Evolutionary conservation across 768 basidiomycete genomes (phyloP), one percentile per base, ranked within the genome.

Genomic region (Pisolithus tinctorius): DNA sequence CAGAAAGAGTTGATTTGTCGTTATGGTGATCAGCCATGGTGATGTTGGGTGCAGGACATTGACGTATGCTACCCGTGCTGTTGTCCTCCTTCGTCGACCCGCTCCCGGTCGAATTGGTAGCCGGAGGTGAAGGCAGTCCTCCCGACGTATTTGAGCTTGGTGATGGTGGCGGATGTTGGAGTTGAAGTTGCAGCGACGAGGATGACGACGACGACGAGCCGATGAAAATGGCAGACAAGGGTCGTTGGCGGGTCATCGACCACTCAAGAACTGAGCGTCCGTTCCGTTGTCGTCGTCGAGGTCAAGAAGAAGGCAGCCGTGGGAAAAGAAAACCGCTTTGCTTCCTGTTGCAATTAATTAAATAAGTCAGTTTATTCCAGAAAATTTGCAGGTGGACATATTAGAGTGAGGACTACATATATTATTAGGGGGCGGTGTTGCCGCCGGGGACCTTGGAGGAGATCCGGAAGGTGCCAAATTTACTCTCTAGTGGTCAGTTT

Each of bases 41-140:
- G 69, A 47, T 23, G 63, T 62, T 59, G 38, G 71, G 60, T 37
- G 55, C 48, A 42, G 67, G 62, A 39, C 64, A 70, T 47, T 62
- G 62, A 55, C 74, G 70, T 53, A 71, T 51, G 59, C 71, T 73
- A 54, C 72, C 74, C 47, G 68, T 65, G 53, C 73, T 77, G 47
- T 66, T 71, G 43, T 76, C 76, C 67, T 83, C 83, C 40, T 82
- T 83, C 4, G 80, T 82, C 59, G 86, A 87, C 36, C 86, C 85
- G 64, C 86, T 88, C 31, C 85, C 87, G 1, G 87, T 89, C 10
- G 88, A 90, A 62, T 89, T 90, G 17, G 89, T 88, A 26, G 86
- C 88, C 40, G 89, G 89, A 0, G 89, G 89, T 23, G 87, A 89
- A 1, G 89, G 88, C 5, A 91, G 65, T 6, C 88, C 34, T 34